phyloP scores from a whole-genome alignment of 73 alveolate genomes.

The Paramecium pentaurelia region DNA sequence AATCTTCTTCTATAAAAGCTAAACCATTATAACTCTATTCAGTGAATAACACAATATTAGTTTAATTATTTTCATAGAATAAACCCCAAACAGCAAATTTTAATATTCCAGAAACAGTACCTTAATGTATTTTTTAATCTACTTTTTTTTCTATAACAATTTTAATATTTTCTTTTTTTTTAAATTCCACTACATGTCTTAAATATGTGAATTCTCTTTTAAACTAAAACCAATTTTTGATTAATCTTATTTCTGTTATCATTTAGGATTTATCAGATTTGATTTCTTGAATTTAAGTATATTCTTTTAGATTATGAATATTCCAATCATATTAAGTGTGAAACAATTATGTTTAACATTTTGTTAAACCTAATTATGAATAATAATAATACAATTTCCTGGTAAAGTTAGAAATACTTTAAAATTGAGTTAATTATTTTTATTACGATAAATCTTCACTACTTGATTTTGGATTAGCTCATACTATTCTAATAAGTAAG shows the following conservation, averaged over 20 bases:
- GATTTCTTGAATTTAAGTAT: background rate
- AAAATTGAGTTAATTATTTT: background rate
- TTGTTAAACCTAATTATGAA: background rate
- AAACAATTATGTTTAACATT: background rate
- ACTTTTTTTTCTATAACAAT: background rate
- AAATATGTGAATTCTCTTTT: background rate
- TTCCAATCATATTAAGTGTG: background rate
- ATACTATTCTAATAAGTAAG: background rate
- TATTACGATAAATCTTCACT: background rate
- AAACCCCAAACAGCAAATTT: slow-evolving; percentile 10
- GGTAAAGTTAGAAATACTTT: background rate
- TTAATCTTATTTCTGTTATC: background rate
- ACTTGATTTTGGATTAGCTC: background rate
- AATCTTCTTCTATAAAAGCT: background rate
- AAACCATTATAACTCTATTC: background rate
- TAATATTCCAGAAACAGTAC: background rate
- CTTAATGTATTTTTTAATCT: background rate
- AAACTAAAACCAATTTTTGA: slow-evolving; percentile 6
- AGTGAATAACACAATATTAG: background rate
- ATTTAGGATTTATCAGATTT: background rate
- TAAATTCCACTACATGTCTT: background rate
- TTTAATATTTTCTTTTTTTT: background rate
- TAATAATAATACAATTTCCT: background rate
- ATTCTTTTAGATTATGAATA: background rate
- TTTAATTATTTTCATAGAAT: background rate